Base-by-base conservation (phyloP, 2,329 filamentous ascomycete species). In the Cladophialophora immunda region DNA sequence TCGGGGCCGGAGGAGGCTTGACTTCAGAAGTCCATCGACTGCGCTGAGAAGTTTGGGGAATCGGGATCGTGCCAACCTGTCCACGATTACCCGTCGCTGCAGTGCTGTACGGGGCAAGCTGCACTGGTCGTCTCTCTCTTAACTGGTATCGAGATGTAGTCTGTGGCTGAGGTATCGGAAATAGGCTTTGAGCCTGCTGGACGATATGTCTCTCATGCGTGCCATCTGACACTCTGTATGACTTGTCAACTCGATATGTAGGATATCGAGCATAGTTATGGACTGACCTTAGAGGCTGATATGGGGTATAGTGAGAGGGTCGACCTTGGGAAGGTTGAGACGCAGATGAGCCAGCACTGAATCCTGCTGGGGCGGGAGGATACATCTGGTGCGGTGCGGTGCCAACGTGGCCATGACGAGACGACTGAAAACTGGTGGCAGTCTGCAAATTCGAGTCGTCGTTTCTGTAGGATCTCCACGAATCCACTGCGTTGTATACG, bases 1-100 rank as follows among this genome's bases (percentile, higher is more conserved):
- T 74, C 0, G 92, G 92, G 27, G 89, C 77, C 50, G 63, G 53
- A 8, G 67, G 67, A 3, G 67, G 53, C 34, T 58, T 52, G 17
- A 66, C 62, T 36, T 59, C 50, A 15, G 62, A 47, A 54, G 41
- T 55, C 32, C 27, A 8, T 27, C 34, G 59, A 27, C 56, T 55
- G 58, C 17, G 34, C 13, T 17, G 50, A 34, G 19, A 22, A 34
- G 27, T 27, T 30, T 50, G 30, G 17, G 50, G 57, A 61, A 13
- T 11, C 15, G 9, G 13, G 27, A 17, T 22, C 2, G 3, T 55
- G 9, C 19, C 27, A 53, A 15, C 53, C 6, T 22, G 13, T 22
- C 41, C 8, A 50, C 56, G 19, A 9, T 9, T 55, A 58, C 47
- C 34, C 22, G 50, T 17, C 41, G 53, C n/a, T 30, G 61, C 53